Evolutionary conservation across 2,329 filamentous ascomycete genomes (phyloP), one percentile per base, ranked within the genome.

Genomic region (Trichoderma koningii): DNA sequence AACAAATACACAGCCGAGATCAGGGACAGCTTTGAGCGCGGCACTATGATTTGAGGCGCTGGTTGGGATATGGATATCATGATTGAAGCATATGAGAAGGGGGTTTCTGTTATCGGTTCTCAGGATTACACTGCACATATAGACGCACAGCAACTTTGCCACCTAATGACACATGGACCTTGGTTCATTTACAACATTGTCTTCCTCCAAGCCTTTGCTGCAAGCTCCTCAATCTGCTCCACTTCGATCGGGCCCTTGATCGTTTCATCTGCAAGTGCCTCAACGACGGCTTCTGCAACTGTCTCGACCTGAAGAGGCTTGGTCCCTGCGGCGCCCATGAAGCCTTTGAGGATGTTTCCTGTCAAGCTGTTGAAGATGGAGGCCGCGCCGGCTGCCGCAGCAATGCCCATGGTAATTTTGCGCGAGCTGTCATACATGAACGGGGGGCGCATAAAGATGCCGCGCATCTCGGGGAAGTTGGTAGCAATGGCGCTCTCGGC

Each of bases 1-100:
- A 95, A 99, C 81, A 96, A 97, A 82, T 99, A 99, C 78, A 99
- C 95, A 52, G 88, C 91, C 38, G 95, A 99, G 77, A 98, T 99
- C 72, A 84, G 95, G 74, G 95, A 99, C 75, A 97, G 91, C 77
- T 99, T 99, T 76, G 95, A 99, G 84, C 87, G 95, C 69, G 95
- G 95, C 19, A 98, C 95, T 3, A 96, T 96, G 85, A 95, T 98
- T 76, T 34, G 28, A 52, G 50, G 50, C 50, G 26, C 50, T 34
- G 45, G 26, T 52, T 34, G 12, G 50, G n/a, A 28, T 21, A 52
- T 14, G n/a, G 50, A 52, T 52, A 19, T 30, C 28, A 34, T 34
- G 28, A 52, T 14, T 59, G 10, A 19, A 45, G 42, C 48, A 53
- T 50, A 34, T 38, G 42, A 57, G 42, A 12, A 34, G 38, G 28